These are phyloP conservation scores for Aureobasidium sp. DNA, from an alignment of 2,329 filamentous ascomycete genomes.

Conservation along the genomic window DNA sequence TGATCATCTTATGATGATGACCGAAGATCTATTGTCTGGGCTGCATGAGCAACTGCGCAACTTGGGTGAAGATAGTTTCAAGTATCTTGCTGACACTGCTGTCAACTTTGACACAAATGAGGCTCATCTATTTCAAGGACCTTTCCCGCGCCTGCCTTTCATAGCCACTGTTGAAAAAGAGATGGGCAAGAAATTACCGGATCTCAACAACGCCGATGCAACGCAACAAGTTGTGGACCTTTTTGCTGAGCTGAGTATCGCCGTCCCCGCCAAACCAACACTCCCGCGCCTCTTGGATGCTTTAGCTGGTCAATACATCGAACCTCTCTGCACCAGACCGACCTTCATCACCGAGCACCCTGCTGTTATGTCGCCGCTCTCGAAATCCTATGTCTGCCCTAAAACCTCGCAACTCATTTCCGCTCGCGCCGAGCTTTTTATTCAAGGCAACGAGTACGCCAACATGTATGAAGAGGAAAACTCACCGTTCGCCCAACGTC, in stretches of 20 bases:
- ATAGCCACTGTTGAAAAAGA: constrained; percentile 67
- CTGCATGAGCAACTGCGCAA: constrained; percentile 42
- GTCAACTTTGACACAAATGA: constrained; percentile 29
- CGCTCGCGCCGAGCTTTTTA: constrained; percentile 33
- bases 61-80: constrained; percentile 20
- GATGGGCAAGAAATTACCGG: constrained; percentile 53
- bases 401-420: constrained; percentile 50
- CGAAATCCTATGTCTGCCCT: constrained; percentile 75
- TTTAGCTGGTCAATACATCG: constrained; percentile 68
- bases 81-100: constrained; percentile 11
- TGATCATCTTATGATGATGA: constrained; percentile 65
- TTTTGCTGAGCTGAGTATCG: constrained; percentile 45
- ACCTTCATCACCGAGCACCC: constrained; percentile 88
- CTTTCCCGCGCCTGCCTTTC: constrained; percentile 67
- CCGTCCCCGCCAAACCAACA: constrained; percentile 47
- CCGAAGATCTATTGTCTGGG: constrained; percentile 61
- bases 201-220: constrained; percentile 45
- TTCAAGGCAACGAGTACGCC: constrained; percentile 67
- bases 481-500: constrained; percentile 74
- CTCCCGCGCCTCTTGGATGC: constrained; percentile 72
- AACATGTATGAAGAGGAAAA: constrained; percentile 99
- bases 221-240: constrained; percentile 51
- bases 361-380: constrained; percentile 80
- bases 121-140: constrained; percentile 43
- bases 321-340: constrained; percentile 65